Conservation (phyloP, 2,329 filamentous ascomycete species). For the Exutisphaerella laricina region DNA sequence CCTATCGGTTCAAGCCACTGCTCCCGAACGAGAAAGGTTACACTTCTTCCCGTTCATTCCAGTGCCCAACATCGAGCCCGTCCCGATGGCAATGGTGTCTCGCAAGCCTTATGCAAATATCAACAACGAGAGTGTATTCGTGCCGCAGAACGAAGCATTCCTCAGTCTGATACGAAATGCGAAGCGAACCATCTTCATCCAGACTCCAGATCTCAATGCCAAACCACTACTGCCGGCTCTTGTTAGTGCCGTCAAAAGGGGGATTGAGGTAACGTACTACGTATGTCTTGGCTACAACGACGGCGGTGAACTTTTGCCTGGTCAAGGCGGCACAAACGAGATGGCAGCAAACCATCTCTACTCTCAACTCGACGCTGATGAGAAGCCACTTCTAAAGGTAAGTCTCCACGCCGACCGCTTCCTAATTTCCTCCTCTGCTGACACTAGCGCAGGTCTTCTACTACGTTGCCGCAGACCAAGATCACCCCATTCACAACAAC, state of each 20-base stretch:
- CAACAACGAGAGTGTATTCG: conserved; percentile 55
- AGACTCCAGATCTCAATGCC: conserved; percentile 72
- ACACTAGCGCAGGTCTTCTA: conserved; percentile 60
- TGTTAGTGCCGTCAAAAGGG: conserved; percentile 58
- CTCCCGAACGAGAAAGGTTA: conserved; percentile 38
- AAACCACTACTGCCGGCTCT: conserved; percentile 61
- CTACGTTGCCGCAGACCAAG: conserved; percentile 71
- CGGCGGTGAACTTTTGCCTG: conserved; percentile 66
- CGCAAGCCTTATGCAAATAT: conserved; percentile 61
- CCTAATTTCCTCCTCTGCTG: conserved; percentile 39
- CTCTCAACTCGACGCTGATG: conserved; percentile 41
- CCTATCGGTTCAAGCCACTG: conserved; percentile 35
- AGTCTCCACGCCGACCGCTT: neutral
- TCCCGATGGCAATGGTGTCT: conserved; percentile 45
- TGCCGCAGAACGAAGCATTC: conserved; percentile 72
- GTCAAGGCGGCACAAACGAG: conserved; percentile 71
- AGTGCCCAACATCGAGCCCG: conserved; percentile 31
- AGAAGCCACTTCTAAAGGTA: conserved; percentile 37
- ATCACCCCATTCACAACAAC: conserved; percentile 58
- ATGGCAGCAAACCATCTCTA: conserved; percentile 60
- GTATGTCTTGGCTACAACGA: conserved; percentile 77
- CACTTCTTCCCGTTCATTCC: conserved; percentile 54
- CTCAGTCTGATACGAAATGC: conserved; percentile 64
- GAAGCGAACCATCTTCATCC: conserved; percentile 62
- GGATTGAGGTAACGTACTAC: conserved; percentile 63